Conservation (phyloP, 2,329 filamentous ascomycete species). For the Dendryphion nanum region DNA sequence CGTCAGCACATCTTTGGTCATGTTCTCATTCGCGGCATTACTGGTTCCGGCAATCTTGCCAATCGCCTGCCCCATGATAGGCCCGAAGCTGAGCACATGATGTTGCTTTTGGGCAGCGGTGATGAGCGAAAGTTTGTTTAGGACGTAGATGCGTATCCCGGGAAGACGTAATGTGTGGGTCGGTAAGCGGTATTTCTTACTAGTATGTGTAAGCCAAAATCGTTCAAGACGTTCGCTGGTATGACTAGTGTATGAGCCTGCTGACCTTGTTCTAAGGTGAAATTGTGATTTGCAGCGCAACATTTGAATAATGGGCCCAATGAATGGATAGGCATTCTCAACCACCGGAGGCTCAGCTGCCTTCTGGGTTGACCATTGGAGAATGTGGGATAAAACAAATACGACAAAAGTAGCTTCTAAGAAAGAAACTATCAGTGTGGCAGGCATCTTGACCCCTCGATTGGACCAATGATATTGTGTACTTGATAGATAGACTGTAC, state of each 20-base stretch:
- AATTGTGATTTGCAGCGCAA: constrained; percentile 4
- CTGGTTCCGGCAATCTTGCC: constrained; percentile 31
- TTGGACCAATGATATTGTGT: no score
- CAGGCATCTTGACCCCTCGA: background rate
- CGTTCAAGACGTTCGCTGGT: background rate
- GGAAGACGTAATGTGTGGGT: constrained; percentile 41
- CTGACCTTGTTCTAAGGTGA: constrained; percentile 4
- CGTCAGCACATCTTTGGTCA: constrained; percentile 30
- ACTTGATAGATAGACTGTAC: no score
- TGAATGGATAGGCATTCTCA: constrained; percentile 3
- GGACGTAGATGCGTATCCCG: constrained; percentile 39
- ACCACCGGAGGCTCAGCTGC: constrained; percentile 5
- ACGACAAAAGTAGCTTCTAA: constrained; percentile 1
- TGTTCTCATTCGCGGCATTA: constrained; percentile 22
- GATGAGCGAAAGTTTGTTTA: constrained; percentile 35
- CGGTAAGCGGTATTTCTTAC: constrained; percentile 15
- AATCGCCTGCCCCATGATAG: constrained; percentile 34
- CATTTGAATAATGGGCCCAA: constrained; percentile 5
- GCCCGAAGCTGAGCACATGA: constrained; percentile 36
- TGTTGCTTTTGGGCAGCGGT: constrained; percentile 34
- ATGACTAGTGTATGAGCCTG: constrained; percentile 1
- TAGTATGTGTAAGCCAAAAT: constrained; percentile 1
- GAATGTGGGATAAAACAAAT: constrained; percentile 2
- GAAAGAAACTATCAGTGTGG: background rate
- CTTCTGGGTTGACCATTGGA: constrained; percentile 6